A percentile compares a stretch with the other conserved stretches of the same genome.
Conservation (phyloP, 495 filamentous ascomycete species). For the Neohortaea acidophila region DNA sequence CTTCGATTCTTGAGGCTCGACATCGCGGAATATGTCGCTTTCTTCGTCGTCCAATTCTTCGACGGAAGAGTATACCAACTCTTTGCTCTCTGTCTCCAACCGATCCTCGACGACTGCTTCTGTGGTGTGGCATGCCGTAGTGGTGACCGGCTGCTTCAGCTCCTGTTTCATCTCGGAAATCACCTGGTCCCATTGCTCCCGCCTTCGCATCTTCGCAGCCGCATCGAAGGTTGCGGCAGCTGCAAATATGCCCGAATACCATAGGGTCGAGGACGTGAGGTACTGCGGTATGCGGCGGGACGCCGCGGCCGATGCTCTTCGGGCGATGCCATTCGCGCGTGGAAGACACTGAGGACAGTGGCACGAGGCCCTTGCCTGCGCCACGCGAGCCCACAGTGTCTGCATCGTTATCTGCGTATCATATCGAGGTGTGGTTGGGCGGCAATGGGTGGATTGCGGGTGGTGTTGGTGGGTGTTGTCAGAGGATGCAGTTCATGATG, state of each 20-base stretch:
- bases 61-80: too few relatives aligned
- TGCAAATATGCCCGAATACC: constrained; percentile 57
- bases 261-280: constrained; percentile 51
- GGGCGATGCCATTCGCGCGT: constrained; percentile 35
- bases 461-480: background rate
- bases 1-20: constrained; percentile 2
- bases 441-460: background rate
- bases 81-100: background rate
- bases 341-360: constrained; percentile 49
- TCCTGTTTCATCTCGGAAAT: constrained; percentile 37
- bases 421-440: background rate
- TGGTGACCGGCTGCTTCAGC: constrained; percentile 18
- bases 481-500: too few relatives aligned
- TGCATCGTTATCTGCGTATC: constrained; percentile 33
- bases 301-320: constrained; percentile 38
- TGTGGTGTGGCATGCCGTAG: background rate
- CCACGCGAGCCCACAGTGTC: constrained; percentile 53
- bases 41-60: constrained; percentile 1
- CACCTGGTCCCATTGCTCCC: constrained; percentile 44
- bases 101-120: background rate
- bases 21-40: constrained; percentile 3
- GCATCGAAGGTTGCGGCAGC: constrained; percentile 55
- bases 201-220: constrained; percentile 43
- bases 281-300: constrained; percentile 36
- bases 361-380: constrained; percentile 44